These are phyloP conservation scores for Ceratocystis colombiana DNA, from an alignment of 2,329 filamentous ascomycete species.

Conservation along the genomic window DNA sequence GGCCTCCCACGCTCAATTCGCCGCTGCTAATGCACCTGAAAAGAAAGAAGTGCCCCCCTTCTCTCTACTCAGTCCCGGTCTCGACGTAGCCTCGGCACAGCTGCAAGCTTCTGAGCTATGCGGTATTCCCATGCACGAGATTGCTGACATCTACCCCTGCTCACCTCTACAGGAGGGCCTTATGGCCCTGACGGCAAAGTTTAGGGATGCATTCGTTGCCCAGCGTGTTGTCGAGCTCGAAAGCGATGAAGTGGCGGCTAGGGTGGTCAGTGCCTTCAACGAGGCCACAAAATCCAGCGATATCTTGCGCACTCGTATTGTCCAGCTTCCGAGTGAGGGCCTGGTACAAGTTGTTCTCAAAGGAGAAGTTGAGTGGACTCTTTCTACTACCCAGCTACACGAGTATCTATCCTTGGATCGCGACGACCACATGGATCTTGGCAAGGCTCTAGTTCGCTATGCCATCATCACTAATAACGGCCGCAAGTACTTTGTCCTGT, in stretches of 20 bases:
- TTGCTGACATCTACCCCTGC: conserved; percentile 47
- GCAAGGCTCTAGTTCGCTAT: conserved; percentile 39
- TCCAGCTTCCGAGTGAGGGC: conserved; percentile 38
- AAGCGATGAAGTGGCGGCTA: conserved; percentile 32
- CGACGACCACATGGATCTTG: conserved; percentile 37
- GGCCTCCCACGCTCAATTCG: conserved; percentile 31
- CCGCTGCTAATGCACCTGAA: conserved; percentile 27
- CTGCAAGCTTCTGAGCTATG: conserved; percentile 37
- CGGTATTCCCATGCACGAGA: conserved; percentile 30
- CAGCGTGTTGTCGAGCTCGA: conserved; percentile 39
- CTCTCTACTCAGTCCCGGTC: conserved; percentile 33
- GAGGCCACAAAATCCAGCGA: conserved; percentile 34
- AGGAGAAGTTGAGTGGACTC: conserved; percentile 33
- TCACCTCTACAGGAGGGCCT: conserved; percentile 46
- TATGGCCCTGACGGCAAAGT: conserved; percentile 43
- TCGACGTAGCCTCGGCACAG: conserved; percentile 33
- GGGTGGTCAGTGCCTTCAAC: conserved; percentile 38
- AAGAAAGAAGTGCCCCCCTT: conserved; percentile 33
- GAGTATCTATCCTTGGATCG: conserved; percentile 37
- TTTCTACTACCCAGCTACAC: conserved; percentile 32
- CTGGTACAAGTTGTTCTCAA: conserved; percentile 41
- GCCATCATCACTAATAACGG: conserved; percentile 35
- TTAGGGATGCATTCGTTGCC: conserved; percentile 44
- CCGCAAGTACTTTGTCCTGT: conserved; percentile 41
- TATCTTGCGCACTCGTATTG: conserved; percentile 42